Percentiles rank a stretch among this genome's conserved stretches.
These are phyloP conservation scores for Gigaspora rosea DNA, from an alignment of 192 early-diverging fungal species.

Conservation along the genomic window DNA sequence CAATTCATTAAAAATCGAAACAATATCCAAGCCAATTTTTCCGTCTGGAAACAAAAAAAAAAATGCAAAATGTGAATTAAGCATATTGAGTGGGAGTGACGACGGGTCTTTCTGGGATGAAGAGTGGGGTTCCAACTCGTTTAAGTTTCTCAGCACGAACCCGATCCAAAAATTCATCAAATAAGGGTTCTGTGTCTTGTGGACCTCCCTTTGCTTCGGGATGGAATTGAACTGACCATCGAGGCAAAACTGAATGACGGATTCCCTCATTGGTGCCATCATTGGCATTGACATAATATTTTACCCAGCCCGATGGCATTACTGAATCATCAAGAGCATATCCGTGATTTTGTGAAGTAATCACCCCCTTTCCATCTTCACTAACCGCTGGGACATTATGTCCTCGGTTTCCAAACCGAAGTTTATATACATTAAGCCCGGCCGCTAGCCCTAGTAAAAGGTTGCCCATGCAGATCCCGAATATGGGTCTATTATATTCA, in stretches of 20 bases:
- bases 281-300: slow-evolving; percentile 93
- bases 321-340: slow-evolving; percentile 73
- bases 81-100: no score
- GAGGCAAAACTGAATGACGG: slow-evolving; percentile 69
- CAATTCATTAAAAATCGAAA: no score
- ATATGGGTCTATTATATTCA: slow-evolving; percentile 77
- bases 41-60: no score
- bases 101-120: not conserved
- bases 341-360: slow-evolving; percentile 97
- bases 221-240: slow-evolving; percentile 91
- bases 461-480: slow-evolving; percentile 98
- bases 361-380: slow-evolving; percentile 78
- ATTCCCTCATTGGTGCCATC: slow-evolving; percentile 96
- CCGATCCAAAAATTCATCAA: slow-evolving; percentile 74
- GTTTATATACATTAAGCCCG: slow-evolving; percentile 68
- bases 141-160: slow-evolving; percentile 64
- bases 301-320: slow-evolving; percentile 73
- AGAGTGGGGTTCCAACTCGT: slow-evolving; percentile 4
- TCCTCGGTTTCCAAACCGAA: slow-evolving; percentile 87
- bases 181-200: slow-evolving; percentile 88
- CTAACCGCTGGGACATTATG: slow-evolving; percentile 94
- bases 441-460: slow-evolving; percentile 90
- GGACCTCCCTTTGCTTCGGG: slow-evolving; percentile 95
- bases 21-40: no score
- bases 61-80: no score